Evolutionary conservation across 257 asterid species (phyloP).

Genomic region (Solanum neorickii): DNA sequence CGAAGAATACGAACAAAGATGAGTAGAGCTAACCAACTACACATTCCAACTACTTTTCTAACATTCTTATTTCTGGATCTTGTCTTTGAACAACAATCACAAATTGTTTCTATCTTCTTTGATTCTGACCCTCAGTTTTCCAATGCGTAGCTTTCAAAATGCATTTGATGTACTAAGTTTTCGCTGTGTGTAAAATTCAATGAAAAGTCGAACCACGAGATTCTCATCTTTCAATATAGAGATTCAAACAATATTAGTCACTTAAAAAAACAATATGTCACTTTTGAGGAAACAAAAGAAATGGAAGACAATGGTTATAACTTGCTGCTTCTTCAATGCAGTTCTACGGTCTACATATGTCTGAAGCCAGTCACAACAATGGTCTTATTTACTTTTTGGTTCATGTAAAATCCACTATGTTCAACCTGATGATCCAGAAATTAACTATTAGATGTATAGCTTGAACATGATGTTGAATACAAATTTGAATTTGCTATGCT

Average conservation of each 20-base stretch:
- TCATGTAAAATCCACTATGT: neutral
- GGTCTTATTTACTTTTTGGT: neutral
- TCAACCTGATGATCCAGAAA: neutral
- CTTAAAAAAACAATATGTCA: neutral
- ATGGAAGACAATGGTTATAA: neutral
- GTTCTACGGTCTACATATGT: neutral
- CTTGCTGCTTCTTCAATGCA: neutral
- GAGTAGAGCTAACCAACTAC: neutral
- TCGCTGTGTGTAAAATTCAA: fast-evolving
- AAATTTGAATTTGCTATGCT: neutral
- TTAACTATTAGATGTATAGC: neutral
- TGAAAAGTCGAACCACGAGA: fast-evolving
- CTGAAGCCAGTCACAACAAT: neutral
- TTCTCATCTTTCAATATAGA: neutral
- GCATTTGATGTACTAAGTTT: neutral
- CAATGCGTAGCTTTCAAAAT: neutral
- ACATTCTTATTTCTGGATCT: neutral
- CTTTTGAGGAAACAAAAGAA: neutral
- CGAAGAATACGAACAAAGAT: neutral
- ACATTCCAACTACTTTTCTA: neutral
- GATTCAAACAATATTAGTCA: neutral
- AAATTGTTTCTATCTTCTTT: neutral
- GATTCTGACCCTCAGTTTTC: neutral
- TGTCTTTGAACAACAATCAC: neutral
- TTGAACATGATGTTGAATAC: neutral